Percentiles rank a stretch among this genome's conserved stretches.
phyloP scores from a whole-genome alignment of 306 rosid species.

The Echinosophora koreensis region DNA sequence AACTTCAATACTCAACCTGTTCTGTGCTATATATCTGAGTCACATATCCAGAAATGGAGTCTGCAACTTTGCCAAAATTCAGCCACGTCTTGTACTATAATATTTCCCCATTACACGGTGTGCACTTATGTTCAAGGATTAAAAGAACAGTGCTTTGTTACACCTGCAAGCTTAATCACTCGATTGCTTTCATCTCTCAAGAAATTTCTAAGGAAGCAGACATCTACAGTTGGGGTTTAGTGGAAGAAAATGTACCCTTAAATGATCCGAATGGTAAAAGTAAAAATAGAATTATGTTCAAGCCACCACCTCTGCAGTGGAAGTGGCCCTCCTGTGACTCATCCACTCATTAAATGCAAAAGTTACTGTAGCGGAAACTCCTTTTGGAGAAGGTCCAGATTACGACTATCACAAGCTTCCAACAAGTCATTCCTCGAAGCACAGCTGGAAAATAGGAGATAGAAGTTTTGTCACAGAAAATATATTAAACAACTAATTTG shows the following conservation, averaged over 20 bases:
- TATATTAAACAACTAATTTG: slow-evolving; percentile 13
- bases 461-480: slow-evolving; percentile 6
- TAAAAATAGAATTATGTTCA: slow-evolving; percentile 26
- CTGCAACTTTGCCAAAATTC: slow-evolving; percentile 15
- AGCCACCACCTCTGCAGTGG: slow-evolving; percentile 27
- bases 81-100: not conserved
- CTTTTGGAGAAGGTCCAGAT: slow-evolving; percentile 91
- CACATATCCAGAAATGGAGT: slow-evolving; percentile 23
- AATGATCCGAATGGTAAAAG: not conserved
- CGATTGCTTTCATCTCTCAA: slow-evolving; percentile 6
- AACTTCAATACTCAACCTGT: slow-evolving; percentile 31
- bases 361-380: slow-evolving; percentile 80
- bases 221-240: slow-evolving; percentile 4
- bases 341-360: slow-evolving; percentile 21
- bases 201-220: slow-evolving; percentile 30
- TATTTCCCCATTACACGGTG: slow-evolving; percentile 21
- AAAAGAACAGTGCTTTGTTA: slow-evolving; percentile 20
- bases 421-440: slow-evolving; percentile 96
- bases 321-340: slow-evolving; percentile 28
- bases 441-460: slow-evolving; percentile 68
- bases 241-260: slow-evolving; percentile 24
- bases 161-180: slow-evolving; percentile 34
- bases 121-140: slow-evolving; percentile 35
- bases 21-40: slow-evolving; percentile 28
- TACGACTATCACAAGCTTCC: slow-evolving; percentile 92